Evolutionary conservation across 768 basidiomycete genomes (phyloP), one percentile per base, ranked within the genome.

Genomic region (Strobilomyces confusus): DNA sequence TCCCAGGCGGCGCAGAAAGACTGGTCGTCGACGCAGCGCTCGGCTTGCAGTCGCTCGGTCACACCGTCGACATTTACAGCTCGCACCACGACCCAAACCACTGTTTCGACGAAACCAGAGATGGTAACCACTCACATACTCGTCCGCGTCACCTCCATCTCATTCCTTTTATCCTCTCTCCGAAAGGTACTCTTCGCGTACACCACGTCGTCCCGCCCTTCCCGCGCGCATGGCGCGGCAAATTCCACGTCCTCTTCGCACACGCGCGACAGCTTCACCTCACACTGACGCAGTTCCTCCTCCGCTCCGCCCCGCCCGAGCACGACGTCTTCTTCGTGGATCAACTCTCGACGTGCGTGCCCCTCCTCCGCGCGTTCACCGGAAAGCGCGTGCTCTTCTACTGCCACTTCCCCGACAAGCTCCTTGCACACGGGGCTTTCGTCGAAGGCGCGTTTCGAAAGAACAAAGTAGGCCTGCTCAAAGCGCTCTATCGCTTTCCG

Each of bases 331-430:
- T 86, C 72, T 86, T 98, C 54, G 89, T 98, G 5, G 95, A 98
- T 72, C 97, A 98, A 67, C 83, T 98, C 19, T 93, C 92, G 5
- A 92, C 94, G 2, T 93, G 89, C 58, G 76, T 98, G 23, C 95
- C 95, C 0, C 75, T 97, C 53, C 76, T 99, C 0, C 80, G 90
- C 3, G 62, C 73, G 54, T 63, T 90, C 14, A 80, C 77, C 3
- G 75, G 76, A 20, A 90, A 82, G n/a, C 83, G 92, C 2, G 89
- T 95, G 29, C 86, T 98, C 19, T 98, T 98, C 71, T 98, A 99
- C 68, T 95, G 93, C 60, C 97, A 98, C 68, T 98, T 99, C 60
- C 97, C 95, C 0, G 95, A 99, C 72, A 95, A 95, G 69, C 76
- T 98, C 1, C 79, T 98, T 25, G 83, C 87, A 7, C 80, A 82